Percentiles rank a stretch among this genome's conserved stretches.
Conservation (phyloP, 768 basidiomycete species). For the Mycena galopus region DNA sequence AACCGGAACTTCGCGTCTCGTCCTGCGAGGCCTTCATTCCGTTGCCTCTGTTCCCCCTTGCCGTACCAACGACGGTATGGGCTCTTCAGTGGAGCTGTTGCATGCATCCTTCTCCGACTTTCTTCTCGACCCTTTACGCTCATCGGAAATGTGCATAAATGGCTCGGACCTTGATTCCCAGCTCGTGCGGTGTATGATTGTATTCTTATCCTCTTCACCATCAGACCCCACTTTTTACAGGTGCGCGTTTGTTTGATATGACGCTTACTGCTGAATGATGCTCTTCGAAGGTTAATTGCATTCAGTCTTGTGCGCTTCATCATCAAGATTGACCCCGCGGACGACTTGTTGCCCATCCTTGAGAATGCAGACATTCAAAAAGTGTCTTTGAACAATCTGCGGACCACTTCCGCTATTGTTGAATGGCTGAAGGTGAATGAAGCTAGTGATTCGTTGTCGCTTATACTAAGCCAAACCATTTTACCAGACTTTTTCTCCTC, state of each 20-base stretch:
- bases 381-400: neutral
- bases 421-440: conserved; percentile 11
- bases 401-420: neutral
- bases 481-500: neutral
- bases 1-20: conserved; percentile 8
- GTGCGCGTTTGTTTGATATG: neutral
- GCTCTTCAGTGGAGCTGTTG: neutral
- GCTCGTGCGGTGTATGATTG: neutral
- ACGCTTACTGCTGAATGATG: neutral
- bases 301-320: neutral
- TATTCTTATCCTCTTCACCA: neutral
- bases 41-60: conserved; percentile 1
- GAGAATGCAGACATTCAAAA: conserved; percentile 1
- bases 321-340: neutral
- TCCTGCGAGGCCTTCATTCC: conserved; percentile 14
- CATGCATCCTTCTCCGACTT: conserved; percentile 18
- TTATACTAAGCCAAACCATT: too few relatives aligned
- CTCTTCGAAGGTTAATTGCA: neutral
- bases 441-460: too few relatives aligned
- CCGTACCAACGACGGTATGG: neutral
- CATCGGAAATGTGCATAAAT: neutral
- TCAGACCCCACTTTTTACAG: neutral
- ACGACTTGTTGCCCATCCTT: conserved; percentile 4
- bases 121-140: neutral
- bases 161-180: neutral